phyloP scores from a whole-genome alignment of 257 asterid genomes.

The Anisodus acutangulus region DNA sequence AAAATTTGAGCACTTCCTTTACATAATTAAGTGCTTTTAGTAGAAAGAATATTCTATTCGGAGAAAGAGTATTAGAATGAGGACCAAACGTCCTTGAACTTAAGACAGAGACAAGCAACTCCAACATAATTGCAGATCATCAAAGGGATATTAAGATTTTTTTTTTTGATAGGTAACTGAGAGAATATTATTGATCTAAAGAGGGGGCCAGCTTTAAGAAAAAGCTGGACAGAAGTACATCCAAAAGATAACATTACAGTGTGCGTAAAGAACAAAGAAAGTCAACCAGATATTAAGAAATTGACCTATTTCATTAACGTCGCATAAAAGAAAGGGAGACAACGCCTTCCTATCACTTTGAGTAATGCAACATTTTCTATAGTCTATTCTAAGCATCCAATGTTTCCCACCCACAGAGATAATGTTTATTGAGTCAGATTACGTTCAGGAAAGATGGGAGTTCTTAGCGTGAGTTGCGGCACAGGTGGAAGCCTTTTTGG shows the following conservation, averaged over 20 bases:
- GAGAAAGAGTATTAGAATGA: not conserved
- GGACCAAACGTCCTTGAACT: not conserved
- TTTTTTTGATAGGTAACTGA: too few relatives aligned
- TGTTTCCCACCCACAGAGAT: not conserved
- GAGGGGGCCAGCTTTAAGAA: too few relatives aligned
- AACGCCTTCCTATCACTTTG: not conserved
- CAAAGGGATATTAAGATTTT: not conserved
- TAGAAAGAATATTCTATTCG: not conserved
- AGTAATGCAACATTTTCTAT: not conserved
- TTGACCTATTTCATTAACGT: not conserved
- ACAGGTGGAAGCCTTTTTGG: not conserved
- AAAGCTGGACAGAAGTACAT: too few relatives aligned
- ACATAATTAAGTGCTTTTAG: conserved; percentile 4
- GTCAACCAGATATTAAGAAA: not conserved
- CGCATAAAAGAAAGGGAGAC: not conserved
- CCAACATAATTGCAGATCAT: conserved; percentile 5
- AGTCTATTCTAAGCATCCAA: not conserved
- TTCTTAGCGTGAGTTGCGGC: not conserved
- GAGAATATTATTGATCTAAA: too few relatives aligned
- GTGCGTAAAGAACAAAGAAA: too few relatives aligned
- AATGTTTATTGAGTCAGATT: not conserved
- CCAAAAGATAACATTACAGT: too few relatives aligned
- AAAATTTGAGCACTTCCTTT: not conserved
- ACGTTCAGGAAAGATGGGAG: not conserved
- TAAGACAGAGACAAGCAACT: not conserved